phyloP scores from a whole-genome alignment of 768 basidiomycete species.

The Termitomyces sp. region DNA sequence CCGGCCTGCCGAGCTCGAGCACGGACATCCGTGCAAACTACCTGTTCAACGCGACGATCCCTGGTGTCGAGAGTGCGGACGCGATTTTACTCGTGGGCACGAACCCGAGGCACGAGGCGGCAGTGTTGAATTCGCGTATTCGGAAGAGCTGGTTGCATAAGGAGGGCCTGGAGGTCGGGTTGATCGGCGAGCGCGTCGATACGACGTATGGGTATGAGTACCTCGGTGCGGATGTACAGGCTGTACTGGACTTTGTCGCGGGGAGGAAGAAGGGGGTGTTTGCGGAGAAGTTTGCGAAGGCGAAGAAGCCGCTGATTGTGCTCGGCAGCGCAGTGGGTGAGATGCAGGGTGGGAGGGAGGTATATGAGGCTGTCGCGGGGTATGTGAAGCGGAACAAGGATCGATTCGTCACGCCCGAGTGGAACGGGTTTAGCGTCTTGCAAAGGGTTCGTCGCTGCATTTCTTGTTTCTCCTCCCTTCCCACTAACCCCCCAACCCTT shows the following conservation, averaged over 20 bases:
- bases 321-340: conserved; percentile 87
- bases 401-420: conserved; percentile 79
- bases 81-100: conserved; percentile 92
- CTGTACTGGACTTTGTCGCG: conserved; percentile 72
- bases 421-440: conserved; percentile 93
- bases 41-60: conserved; percentile 92
- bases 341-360: conserved; percentile 78
- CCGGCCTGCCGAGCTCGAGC: conserved; percentile 77
- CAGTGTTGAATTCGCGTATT: conserved; percentile 95
- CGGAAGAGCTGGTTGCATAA: conserved; percentile 88
- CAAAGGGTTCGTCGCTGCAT: conserved; percentile 63
- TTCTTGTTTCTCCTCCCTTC: not conserved
- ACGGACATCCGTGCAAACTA: conserved; percentile 95
- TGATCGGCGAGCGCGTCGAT: conserved; percentile 89
- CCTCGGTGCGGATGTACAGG: conserved; percentile 74
- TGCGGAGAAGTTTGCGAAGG: conserved; percentile 57
- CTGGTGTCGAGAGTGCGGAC: conserved; percentile 89
- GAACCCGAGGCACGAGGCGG: conserved; percentile 95
- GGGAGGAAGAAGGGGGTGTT: conserved; percentile 52
- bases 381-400: conserved; percentile 78
- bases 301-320: conserved; percentile 90
- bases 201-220: conserved; percentile 93
- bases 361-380: conserved; percentile 74
- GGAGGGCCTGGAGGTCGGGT: conserved; percentile 78
- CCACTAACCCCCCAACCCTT: not conserved